Base-by-base conservation (phyloP, 371 early-diverging fungal genomes). In the Actinomucor elegans region DNA sequence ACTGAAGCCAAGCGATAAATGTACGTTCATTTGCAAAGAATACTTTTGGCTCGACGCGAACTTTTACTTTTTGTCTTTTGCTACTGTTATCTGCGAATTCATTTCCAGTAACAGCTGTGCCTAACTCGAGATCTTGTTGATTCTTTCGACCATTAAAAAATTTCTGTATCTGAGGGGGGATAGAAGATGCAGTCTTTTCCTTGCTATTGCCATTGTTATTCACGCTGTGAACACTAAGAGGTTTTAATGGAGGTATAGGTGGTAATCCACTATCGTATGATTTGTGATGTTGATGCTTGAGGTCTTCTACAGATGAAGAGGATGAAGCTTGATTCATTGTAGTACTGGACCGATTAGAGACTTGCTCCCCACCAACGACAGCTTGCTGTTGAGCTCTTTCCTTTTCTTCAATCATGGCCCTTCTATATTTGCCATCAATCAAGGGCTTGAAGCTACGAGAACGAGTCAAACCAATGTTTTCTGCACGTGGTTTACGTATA, bases 1-100 rank as follows among this genome's bases (percentile, higher is more conserved):
- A 91, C 70, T 91, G 86, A 32, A 91, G 71, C 92, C 92, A 91
- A 15, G 94, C 88, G 46, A 99, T 79, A 75, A 99, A 99, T 4
- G 97, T 96, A 90, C n/a, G n/a, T n/a, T n/a, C n/a, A n/a, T n/a
- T n/a, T n/a, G n/a, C n/a, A n/a, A n/a, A n/a, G n/a, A n/a, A 93
- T n/a, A 92, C 92, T 69, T 98, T 98, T 6, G 95, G 90, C 45
- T 94, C 94, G 0, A 83, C 67, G 33, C 72, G 52, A 0, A 64
- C 62, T 41, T 66, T 63, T 3, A 60, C 55, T 24, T 63, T 68
- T 32, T 24, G 44, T 29, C 37, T 24, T 24, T 55, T 59, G 17
- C 83, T 79, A 34, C 81, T 73, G 12, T 24, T 42, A 29, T 46
- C 23, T 12, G 15, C 48, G 33, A 52, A 33, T 15, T 88, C 72